Evolutionary conservation across 768 basidiomycete species (phyloP).

Genomic region (Asterophora lycoperdoides): DNA sequence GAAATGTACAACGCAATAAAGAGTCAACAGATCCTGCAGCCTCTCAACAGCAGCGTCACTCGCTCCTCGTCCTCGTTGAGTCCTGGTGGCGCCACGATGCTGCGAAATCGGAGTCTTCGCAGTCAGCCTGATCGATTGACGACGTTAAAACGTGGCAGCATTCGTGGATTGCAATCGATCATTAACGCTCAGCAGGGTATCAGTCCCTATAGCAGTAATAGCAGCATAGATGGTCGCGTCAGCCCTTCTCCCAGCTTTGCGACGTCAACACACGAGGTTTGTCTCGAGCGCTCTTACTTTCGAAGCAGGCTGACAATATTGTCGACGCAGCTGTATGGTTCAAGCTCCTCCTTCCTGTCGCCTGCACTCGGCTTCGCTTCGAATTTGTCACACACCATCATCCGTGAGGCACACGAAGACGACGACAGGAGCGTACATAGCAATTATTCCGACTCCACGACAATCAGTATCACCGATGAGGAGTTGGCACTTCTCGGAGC

Average conservation of each 20-base stretch:
- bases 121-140: slow-evolving; percentile 66
- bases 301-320: slow-evolving; percentile 2
- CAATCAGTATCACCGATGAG: slow-evolving; percentile 89
- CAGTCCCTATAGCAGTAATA: slow-evolving; percentile 83
- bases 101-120: slow-evolving; percentile 72
- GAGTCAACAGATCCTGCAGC: slow-evolving; percentile 85
- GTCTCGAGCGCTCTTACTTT: slow-evolving; percentile 11
- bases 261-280: slow-evolving; percentile 81
- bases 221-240: slow-evolving; percentile 81
- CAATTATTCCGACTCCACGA: slow-evolving; percentile 60
- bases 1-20: slow-evolving; percentile 96
- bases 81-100: slow-evolving; percentile 45
- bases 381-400: slow-evolving; percentile 94
- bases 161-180: slow-evolving; percentile 83
- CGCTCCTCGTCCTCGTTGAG: slow-evolving; percentile 57
- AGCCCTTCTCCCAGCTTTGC: slow-evolving; percentile 95
- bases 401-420: slow-evolving; percentile 90
- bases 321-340: slow-evolving; percentile 53
- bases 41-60: slow-evolving; percentile 45
- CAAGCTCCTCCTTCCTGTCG: slow-evolving; percentile 66
- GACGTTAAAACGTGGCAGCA: slow-evolving; percentile 85
- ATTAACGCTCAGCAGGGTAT: slow-evolving; percentile 57
- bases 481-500: slow-evolving; percentile 92
- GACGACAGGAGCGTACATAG: slow-evolving; percentile 70
- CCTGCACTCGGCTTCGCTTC: slow-evolving; percentile 96